Percentiles rank a stretch among this genome's conserved stretches.
These are phyloP conservation scores for Bruguiera sexangula DNA, from an alignment of 345 rosid genomes.

Conservation along the genomic window DNA sequence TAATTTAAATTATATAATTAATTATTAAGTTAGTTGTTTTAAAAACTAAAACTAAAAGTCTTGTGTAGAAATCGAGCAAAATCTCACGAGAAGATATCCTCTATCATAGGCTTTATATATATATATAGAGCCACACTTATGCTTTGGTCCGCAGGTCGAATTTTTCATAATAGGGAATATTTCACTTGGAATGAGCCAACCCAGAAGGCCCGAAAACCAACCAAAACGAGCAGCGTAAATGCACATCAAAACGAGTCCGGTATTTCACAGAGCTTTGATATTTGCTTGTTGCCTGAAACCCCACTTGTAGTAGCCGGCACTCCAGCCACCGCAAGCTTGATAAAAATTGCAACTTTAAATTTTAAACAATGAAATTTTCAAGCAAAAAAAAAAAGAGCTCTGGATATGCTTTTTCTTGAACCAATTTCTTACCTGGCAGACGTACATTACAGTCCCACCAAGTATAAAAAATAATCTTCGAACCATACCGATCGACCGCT, in stretches of 20 bases:
- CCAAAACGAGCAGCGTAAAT: slow-evolving; percentile 64
- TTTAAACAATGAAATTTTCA: too few species aligned
- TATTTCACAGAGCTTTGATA: slow-evolving; percentile 36
- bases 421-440: slow-evolving; percentile 48
- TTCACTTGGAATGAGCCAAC: slow-evolving; percentile 64
- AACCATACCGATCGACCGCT: slow-evolving; percentile 64
- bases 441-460: slow-evolving; percentile 64
- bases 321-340: slow-evolving; percentile 22
- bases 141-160: slow-evolving; percentile 58
- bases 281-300: slow-evolving; percentile 36
- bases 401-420: too few species aligned
- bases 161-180: slow-evolving; percentile 58
- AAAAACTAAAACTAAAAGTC: too few species aligned
- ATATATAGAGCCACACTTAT: slow-evolving; percentile 35
- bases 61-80: too few species aligned
- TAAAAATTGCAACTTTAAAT: background rate
- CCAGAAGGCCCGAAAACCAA: slow-evolving; percentile 70
- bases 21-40: too few species aligned
- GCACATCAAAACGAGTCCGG: slow-evolving; percentile 48
- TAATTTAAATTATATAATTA: too few species aligned
- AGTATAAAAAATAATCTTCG: slow-evolving; percentile 61
- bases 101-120: too few species aligned
- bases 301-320: slow-evolving; percentile 40
- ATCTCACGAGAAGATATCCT: too few species aligned
- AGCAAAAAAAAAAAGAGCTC: background rate